Evolutionary conservation across 2,329 filamentous ascomycete species (phyloP), one percentile per base, ranked within the genome.

Genomic region (Drechslerella dactyloides): DNA sequence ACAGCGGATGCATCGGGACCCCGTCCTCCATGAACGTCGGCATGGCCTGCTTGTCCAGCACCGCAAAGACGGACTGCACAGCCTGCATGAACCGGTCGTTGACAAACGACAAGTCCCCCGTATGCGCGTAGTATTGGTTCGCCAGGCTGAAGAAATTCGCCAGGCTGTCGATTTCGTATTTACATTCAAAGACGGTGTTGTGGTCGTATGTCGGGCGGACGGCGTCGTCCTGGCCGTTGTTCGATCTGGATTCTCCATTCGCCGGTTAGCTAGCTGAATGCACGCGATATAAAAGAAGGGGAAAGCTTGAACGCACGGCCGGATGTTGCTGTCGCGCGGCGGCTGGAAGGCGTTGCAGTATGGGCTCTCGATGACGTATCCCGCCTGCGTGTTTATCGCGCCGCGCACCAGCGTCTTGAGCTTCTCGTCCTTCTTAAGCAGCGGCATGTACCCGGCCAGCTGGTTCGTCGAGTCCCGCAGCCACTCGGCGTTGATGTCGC

Each of bases 341-440:
- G 94, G 93, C 79, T 99, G 94, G 80, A 97, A 99, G 17, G 94
- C 94, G 79, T 99, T 97, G 84, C 94, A 99, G 81, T 97, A 99
- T 0, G 94, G 94, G 0, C 90, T 92, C 77, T 91, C 87, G 73
- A 97, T 96, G 46, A 99, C 90, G 92, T 97, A 79, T 97, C 93
- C 58, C 24, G 73, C 76, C 65, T 99, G 94, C 0, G 94, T 97
- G 79, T 96, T 96, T 81, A 97, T 96, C 46, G 93, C 93, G 21
- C 94, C 94, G 0, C 96, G 82, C 24, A 99, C 91, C 59, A 99
- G 82, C 73, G 85, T 88, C 78, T 89, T 87, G 56, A 99, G 88
- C 46, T 84, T 85, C 42, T 86, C 85, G 77, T 97, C 93, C 74
- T 91, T 90, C 77, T 87, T 90, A 1, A 93, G 90, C 23, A 99